Percentiles rank a stretch among this genome's conserved stretches.
Conservation (phyloP, 768 basidiomycete genomes). For the Paxillus involutus region DNA sequence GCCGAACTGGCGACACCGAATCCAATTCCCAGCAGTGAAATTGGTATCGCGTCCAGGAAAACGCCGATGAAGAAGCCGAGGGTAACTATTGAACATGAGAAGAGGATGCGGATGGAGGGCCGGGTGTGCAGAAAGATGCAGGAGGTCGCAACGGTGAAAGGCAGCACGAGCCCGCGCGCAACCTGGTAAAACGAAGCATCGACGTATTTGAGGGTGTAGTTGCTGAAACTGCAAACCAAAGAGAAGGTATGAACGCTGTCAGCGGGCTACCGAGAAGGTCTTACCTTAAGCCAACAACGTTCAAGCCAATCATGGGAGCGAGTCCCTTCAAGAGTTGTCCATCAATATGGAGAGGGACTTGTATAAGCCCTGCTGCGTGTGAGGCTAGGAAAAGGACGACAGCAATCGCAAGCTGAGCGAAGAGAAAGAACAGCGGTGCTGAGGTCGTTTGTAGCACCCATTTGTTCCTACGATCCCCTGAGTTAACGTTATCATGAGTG, state of each 20-base stretch:
- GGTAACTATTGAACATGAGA: slow-evolving; percentile 81
- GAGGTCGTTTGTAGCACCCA: slow-evolving; percentile 80
- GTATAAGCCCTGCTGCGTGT: slow-evolving; percentile 61
- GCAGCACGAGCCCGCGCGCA: slow-evolving; percentile 89
- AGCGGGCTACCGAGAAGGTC: slow-evolving; percentile 1
- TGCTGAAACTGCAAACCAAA: slow-evolving; percentile 64
- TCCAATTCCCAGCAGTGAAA: slow-evolving; percentile 63
- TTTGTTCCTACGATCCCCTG: slow-evolving; percentile 63
- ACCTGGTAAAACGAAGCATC: slow-evolving; percentile 96
- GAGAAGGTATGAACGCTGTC: neutral
- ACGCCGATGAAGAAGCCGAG: slow-evolving; percentile 90
- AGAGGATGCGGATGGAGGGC: slow-evolving; percentile 72
- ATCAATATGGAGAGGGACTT: slow-evolving; percentile 66
- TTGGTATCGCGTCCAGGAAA: slow-evolving; percentile 66
- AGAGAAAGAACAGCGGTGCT: slow-evolving; percentile 85
- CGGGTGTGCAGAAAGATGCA: slow-evolving; percentile 72
- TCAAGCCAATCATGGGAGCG: slow-evolving; percentile 70
- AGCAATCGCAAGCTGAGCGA: slow-evolving; percentile 78
- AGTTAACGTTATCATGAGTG: slow-evolving; percentile 17
- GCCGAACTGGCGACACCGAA: slow-evolving; percentile 85
- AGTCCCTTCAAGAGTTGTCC: slow-evolving; percentile 68
- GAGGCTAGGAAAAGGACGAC: slow-evolving; percentile 70
- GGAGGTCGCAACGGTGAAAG: slow-evolving; percentile 90
- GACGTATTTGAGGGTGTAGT: slow-evolving; percentile 90
- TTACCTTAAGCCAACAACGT: slow-evolving; percentile 82